Conservation (phyloP, 345 rosid genomes). For the Geranium brycei region DNA sequence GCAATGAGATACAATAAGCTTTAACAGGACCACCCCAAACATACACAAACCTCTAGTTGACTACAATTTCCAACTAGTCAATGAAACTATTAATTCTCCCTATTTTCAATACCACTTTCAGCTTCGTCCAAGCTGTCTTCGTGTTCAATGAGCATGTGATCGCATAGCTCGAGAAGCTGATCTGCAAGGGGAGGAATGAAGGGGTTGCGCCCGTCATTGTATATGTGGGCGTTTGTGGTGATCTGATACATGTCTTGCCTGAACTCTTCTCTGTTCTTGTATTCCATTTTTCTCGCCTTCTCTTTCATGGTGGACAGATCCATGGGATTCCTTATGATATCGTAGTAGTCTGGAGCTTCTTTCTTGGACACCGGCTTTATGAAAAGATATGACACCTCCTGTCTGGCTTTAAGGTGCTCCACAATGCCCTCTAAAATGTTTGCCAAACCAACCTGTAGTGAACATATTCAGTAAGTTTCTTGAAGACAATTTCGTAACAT, state of each 20-base stretch:
- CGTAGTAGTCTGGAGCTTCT: conserved; percentile 82
- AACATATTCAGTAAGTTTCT: too few species aligned
- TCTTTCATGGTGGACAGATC: conserved; percentile 76
- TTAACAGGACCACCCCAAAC: too few species aligned
- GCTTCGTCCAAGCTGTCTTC: conserved; percentile 39
- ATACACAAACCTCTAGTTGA: too few species aligned
- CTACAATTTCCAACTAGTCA: too few species aligned
- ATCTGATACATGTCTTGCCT: conserved; percentile 93
- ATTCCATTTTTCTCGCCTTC: conserved; percentile 76
- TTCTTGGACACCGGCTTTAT: conserved; percentile 77
- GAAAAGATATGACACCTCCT: conserved; percentile 70
- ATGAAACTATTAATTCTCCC: too few species aligned
- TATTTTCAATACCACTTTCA: conserved; percentile 45
- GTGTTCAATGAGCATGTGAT: conserved; percentile 47
- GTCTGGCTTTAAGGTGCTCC: conserved; percentile 44
- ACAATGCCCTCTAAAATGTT: conserved; percentile 68
- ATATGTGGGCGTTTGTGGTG: conserved; percentile 55
- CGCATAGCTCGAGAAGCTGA: conserved; percentile 88
- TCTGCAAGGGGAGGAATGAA: conserved; percentile 92
- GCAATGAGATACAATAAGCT: too few species aligned
- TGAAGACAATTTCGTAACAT: too few species aligned
- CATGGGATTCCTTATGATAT: conserved; percentile 56
- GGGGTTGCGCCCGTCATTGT: conserved; percentile 73
- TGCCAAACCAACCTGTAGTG: conserved; percentile 65
- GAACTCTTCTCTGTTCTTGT: conserved; percentile 54